These are phyloP conservation scores for Fragaria vesca DNA, from an alignment of 306 rosid species.

Conservation along the genomic window DNA sequence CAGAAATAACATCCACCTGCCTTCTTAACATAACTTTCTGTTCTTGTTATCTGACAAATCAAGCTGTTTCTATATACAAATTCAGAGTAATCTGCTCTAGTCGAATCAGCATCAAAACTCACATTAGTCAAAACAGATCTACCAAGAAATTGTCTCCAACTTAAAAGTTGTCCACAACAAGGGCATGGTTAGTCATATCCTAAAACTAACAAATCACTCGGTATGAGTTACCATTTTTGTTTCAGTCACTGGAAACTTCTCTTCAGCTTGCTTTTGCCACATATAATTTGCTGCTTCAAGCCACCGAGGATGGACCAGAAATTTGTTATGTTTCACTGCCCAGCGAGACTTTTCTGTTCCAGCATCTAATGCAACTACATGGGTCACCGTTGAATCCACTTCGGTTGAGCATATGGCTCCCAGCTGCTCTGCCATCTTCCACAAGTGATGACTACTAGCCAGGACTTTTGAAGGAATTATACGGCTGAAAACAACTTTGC, in stretches of 20 bases:
- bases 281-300: constrained; percentile 75
- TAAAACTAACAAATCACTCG: constrained; percentile 13
- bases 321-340: constrained; percentile 70
- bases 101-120: neutral
- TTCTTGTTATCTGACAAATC: neutral
- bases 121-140: neutral
- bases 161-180: constrained; percentile 6
- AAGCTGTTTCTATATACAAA: neutral
- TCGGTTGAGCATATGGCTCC: constrained; percentile 77
- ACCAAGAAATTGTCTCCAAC: neutral
- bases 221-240: neutral
- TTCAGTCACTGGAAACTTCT: constrained; percentile 34
- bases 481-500: constrained; percentile 64
- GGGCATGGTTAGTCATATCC: constrained; percentile 16
- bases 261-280: constrained; percentile 79
- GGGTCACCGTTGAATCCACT: constrained; percentile 62
- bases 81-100: neutral
- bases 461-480: constrained; percentile 46
- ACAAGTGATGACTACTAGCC: constrained; percentile 47
- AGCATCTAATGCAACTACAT: constrained; percentile 64
- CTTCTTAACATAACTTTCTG: too few species aligned
- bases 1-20: neutral
- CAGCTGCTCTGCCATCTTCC: constrained; percentile 77
- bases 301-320: constrained; percentile 83
- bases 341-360: constrained; percentile 83